A percentile compares a stretch with the other conserved stretches of the same genome.
phyloP scores from a whole-genome alignment of 2,329 filamentous ascomycete species.

The Alternaria infectoria region DNA sequence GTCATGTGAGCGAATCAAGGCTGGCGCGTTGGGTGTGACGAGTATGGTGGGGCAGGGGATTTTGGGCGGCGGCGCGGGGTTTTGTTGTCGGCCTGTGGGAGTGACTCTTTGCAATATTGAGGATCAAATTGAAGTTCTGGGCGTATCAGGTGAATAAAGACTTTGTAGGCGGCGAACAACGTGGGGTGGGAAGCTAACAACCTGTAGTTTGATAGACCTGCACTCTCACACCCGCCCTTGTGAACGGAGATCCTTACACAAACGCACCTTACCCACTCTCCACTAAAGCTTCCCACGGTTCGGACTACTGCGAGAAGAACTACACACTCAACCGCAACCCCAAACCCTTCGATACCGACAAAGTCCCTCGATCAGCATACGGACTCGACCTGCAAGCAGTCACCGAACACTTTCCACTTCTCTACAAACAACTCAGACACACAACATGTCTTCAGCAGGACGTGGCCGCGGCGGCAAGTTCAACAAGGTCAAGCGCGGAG shows the following conservation, averaged over 20 bases:
- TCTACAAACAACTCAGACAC: slow-evolving; percentile 17
- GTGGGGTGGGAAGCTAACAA: slow-evolving; percentile 9
- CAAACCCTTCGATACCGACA: not conserved
- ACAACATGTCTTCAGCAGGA: slow-evolving; percentile 59
- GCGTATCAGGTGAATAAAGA: slow-evolving; percentile 2
- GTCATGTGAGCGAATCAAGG: slow-evolving; percentile 20
- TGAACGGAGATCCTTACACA: slow-evolving; percentile 3
- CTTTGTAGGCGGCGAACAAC: not conserved
- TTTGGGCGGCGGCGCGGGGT: slow-evolving; percentile 17
- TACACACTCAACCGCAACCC: not conserved
- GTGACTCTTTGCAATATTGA: slow-evolving; percentile 18
- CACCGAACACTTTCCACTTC: not conserved
- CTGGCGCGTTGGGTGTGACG: slow-evolving; percentile 21
- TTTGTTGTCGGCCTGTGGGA: slow-evolving; percentile 10
- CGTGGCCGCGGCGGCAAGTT: slow-evolving; percentile 91
- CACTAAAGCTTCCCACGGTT: not conserved
- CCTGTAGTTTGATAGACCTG: slow-evolving; percentile 12
- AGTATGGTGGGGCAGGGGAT: slow-evolving; percentile 24
- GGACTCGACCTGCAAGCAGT: slow-evolving; percentile 2
- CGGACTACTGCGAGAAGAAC: not conserved
- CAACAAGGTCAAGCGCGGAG: slow-evolving; percentile 90
- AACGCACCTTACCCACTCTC: slow-evolving; percentile 8
- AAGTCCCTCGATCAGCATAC: not conserved
- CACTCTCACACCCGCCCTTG: slow-evolving; percentile 13
- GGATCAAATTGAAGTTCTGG: not conserved